phyloP scores from a whole-genome alignment of 345 rosid species.

The Brassica cretica region DNA sequence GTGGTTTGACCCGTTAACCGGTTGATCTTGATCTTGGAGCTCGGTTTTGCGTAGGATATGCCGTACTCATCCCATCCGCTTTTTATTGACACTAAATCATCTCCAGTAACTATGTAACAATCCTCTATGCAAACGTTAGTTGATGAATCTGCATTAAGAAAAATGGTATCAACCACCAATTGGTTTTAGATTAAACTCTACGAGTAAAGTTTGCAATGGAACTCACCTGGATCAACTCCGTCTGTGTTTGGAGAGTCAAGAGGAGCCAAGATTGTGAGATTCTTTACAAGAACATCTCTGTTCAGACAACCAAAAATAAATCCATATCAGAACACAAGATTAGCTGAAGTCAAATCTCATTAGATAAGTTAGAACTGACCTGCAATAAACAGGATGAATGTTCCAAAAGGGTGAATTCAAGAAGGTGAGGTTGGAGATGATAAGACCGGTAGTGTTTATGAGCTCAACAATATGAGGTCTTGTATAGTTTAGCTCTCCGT shows the following conservation, averaged over 20 bases:
- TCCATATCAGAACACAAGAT: constrained; percentile 22
- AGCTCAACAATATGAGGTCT: constrained; percentile 95
- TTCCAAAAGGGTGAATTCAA: constrained; percentile 95
- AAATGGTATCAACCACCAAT: neutral
- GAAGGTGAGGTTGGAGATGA: constrained; percentile 87
- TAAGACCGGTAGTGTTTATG: constrained; percentile 77
- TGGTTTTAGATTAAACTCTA: neutral
- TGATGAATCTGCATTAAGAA: constrained; percentile 67
- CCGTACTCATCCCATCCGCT: constrained; percentile 99
- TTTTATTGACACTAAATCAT: constrained; percentile 85
- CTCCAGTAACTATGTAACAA: constrained; percentile 88
- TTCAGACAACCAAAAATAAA: constrained; percentile 49
- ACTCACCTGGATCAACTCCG: constrained; percentile 93
- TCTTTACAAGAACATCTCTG: constrained; percentile 82
- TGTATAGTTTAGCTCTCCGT: constrained; percentile 70
- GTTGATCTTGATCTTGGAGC: constrained; percentile 70
- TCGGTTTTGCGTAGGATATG: constrained; percentile 71
- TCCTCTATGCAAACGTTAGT: constrained; percentile 86
- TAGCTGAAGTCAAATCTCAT: neutral
- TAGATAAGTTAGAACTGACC: constrained; percentile 48
- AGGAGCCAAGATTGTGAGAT: constrained; percentile 91
- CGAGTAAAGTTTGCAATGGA: constrained; percentile 5
- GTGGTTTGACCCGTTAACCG: constrained; percentile 69
- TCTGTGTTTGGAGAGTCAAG: constrained; percentile 95
- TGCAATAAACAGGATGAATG: constrained; percentile 97